These are phyloP conservation scores for Suhomyces ambrosiae DNA, from an alignment of 1,139 yeast genomes.

Conservation along the genomic window DNA sequence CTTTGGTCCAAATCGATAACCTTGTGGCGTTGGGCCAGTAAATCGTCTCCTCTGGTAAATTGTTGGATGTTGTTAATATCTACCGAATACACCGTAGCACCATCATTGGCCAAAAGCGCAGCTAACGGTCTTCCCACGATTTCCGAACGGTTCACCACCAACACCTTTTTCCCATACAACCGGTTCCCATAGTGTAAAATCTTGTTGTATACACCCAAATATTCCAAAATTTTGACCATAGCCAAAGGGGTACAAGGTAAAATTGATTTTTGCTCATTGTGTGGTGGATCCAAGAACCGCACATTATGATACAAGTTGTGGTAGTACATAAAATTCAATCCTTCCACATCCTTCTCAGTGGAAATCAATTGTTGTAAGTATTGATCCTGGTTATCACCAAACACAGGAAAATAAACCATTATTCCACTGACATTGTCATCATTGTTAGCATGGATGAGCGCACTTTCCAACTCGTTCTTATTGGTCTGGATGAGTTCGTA, in stretches of 20 bases:
- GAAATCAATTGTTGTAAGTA: conserved; percentile 89
- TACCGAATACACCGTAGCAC: conserved; percentile 92
- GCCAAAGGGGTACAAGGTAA: conserved; percentile 97
- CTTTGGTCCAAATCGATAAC: conserved; percentile 66
- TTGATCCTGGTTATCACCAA: conserved; percentile 92
- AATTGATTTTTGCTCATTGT: conserved; percentile 74
- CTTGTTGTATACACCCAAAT: conserved; percentile 81
- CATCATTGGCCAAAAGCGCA: conserved; percentile 93
- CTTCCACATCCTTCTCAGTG: conserved; percentile 92
- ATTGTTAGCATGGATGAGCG: conserved; percentile 76
- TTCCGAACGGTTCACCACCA: conserved; percentile 90
- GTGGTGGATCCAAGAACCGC: conserved; percentile 72
- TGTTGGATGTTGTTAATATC: conserved; percentile 86
- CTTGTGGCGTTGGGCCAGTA: conserved; percentile 78
- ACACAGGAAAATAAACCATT: conserved; percentile 98
- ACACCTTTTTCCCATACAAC: conserved; percentile 86
- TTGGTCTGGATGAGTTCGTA: conserved; percentile 75
- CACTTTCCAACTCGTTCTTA: conserved; percentile 84
- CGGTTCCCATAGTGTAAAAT: conserved; percentile 86
- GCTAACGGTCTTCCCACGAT: conserved; percentile 98
- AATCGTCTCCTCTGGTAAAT: conserved; percentile 92
- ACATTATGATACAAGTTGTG: conserved; percentile 93
- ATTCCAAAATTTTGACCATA: conserved; percentile 88
- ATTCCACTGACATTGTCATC: conserved; percentile 84
- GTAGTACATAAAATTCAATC: conserved; percentile 85